Evolutionary conservation across 2,329 filamentous ascomycete species (phyloP).

Genomic region (Paecilomyces formosus): DNA sequence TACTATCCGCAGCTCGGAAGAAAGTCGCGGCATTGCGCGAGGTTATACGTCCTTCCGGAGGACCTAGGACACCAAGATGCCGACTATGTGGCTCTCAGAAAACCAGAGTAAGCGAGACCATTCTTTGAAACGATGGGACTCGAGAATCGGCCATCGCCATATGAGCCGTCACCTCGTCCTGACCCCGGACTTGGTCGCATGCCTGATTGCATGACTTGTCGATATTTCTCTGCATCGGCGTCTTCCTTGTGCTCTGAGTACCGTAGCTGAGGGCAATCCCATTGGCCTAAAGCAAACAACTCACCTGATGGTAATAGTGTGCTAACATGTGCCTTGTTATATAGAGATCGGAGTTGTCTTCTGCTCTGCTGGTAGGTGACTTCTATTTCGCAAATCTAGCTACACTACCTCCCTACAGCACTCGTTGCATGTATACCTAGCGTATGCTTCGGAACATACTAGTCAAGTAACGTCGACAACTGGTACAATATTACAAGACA

Average conservation of each 20-base stretch:
- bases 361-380: conserved; percentile 83
- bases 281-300: neutral
- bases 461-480: neutral
- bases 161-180: neutral
- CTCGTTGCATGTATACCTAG: neutral
- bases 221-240: neutral
- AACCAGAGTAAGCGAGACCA: conserved; percentile 67
- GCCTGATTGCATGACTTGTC: neutral
- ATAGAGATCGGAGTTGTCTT: conserved; percentile 94
- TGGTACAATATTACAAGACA: neutral
- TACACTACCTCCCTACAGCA: neutral
- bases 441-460: neutral
- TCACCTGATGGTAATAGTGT: conserved; percentile 3
- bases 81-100: conserved; percentile 93
- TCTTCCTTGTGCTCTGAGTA: neutral
- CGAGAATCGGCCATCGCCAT: neutral
- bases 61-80: conserved; percentile 49
- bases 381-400: neutral
- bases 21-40: neutral
- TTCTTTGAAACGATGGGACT: neutral
- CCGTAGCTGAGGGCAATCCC: neutral
- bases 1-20: neutral
- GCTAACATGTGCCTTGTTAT: conserved; percentile 12
- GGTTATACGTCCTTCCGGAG: neutral
- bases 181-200: neutral